phyloP scores from a whole-genome alignment of 169 alveolate genomes.

The Cryptosporidium tyzzeri region DNA sequence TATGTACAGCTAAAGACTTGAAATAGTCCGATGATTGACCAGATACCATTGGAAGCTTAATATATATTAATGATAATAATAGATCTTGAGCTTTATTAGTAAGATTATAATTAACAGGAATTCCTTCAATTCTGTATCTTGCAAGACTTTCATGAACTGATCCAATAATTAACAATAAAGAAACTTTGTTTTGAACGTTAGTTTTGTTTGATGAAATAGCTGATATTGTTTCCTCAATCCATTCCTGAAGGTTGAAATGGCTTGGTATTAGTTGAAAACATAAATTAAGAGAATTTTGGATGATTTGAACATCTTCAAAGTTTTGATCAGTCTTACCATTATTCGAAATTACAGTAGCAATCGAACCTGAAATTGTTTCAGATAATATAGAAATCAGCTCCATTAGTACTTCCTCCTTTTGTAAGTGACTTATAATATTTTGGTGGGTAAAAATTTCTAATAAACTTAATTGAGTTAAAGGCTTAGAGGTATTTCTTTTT shows the following conservation, averaged over 20 bases:
- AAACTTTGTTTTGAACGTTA: constrained; percentile 23
- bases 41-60: constrained; percentile 35
- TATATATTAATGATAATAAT: constrained; percentile 9
- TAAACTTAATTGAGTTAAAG: not conserved
- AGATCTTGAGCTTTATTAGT: constrained; percentile 23
- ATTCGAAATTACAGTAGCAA: constrained; percentile 19
- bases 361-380: constrained; percentile 26
- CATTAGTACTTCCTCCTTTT: not conserved
- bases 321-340: not conserved
- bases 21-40: constrained; percentile 28
- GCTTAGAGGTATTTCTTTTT: constrained; percentile 19
- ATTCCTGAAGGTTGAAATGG: not conserved
- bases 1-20: constrained; percentile 25
- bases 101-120: not conserved
- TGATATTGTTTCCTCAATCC: constrained; percentile 20
- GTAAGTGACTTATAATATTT: not conserved
- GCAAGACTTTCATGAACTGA: constrained; percentile 11
- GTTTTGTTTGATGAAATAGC: constrained; percentile 14
- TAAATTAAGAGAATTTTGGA: constrained; percentile 23
- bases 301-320: constrained; percentile 17
- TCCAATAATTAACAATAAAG: not conserved
- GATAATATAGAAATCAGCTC: constrained; percentile 14
- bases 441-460: constrained; percentile 10
- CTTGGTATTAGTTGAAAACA: constrained; percentile 9
- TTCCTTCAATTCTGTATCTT: not conserved